Percentiles rank a stretch among this genome's conserved stretches.
Conservation (phyloP, 2,329 filamentous ascomycete genomes). For the Metarhizium sp. region DNA sequence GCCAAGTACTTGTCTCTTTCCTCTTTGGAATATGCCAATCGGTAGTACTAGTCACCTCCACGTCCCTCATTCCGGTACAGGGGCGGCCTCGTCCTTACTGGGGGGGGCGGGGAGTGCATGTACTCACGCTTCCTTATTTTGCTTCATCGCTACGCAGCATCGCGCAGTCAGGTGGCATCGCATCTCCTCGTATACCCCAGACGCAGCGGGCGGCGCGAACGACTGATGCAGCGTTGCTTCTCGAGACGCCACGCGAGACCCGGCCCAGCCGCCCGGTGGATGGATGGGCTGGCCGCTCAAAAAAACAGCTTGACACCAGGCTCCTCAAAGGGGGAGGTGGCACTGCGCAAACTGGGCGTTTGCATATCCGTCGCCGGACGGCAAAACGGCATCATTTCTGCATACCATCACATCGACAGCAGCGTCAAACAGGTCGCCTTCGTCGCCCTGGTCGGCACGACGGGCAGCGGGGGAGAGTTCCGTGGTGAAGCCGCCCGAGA, state of each 20-base stretch:
- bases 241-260: too few relatives aligned
- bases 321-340: not conserved
- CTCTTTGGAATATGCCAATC: too few relatives aligned
- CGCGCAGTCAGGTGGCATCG: conserved; percentile 71
- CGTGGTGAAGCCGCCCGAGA: conserved; percentile 55
- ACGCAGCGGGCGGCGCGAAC: too few relatives aligned
- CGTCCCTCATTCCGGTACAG: too few relatives aligned
- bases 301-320: too few relatives aligned
- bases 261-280: too few relatives aligned
- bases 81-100: too few relatives aligned
- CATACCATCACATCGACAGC: conserved; percentile 11
- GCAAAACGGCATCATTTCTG: not conserved
- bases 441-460: conserved; percentile 60
- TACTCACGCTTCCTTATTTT: conserved; percentile 26
- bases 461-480: conserved; percentile 60
- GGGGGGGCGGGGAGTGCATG: too few relatives aligned
- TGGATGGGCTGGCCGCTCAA: too few relatives aligned
- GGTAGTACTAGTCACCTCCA: too few relatives aligned
- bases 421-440: conserved; percentile 49
- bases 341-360: not conserved
- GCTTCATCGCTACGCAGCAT: conserved; percentile 37
- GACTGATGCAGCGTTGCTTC: too few relatives aligned
- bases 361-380: not conserved
- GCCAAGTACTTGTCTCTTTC: too few relatives aligned
- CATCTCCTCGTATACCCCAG: conserved; percentile 76